Conservation (phyloP, 1,139 yeast genomes). For the Hansenula sp. region DNA sequence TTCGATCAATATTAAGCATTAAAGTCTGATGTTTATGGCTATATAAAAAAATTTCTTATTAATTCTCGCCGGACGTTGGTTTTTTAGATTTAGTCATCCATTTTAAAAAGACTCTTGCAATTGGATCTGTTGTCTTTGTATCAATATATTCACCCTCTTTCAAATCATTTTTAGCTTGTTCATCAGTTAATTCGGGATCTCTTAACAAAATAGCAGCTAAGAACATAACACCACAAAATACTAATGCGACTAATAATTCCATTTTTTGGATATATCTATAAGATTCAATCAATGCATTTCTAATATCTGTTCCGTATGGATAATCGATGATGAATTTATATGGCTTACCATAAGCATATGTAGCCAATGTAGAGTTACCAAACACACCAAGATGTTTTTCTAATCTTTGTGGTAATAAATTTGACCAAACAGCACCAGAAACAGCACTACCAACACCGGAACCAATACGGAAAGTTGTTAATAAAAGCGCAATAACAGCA, state of each 20-base stretch:
- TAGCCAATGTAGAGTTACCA: constrained; percentile 33
- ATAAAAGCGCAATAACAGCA: constrained; percentile 52
- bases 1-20: too few species aligned
- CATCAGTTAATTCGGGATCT: constrained; percentile 43
- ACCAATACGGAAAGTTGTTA: constrained; percentile 56
- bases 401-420: constrained; percentile 29
- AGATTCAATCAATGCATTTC: constrained; percentile 52
- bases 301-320: constrained; percentile 59
- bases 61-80: too few species aligned
- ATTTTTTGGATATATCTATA: constrained; percentile 58
- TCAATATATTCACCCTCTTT: constrained; percentile 35
- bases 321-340: constrained; percentile 40
- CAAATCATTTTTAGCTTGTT: constrained; percentile 27
- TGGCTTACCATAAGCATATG: constrained; percentile 51
- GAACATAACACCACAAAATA: constrained; percentile 50
- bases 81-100: too few species aligned
- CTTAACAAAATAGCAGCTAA: constrained; percentile 52
- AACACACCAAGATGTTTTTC: constrained; percentile 10
- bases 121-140: too few species aligned
- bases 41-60: too few species aligned
- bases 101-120: too few species aligned
- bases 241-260: constrained; percentile 54
- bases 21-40: too few species aligned
- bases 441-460: constrained; percentile 44
- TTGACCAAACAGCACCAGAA: constrained; percentile 67